These are phyloP conservation scores for Gossypium sturtianum DNA, from an alignment of 345 rosid species.

Conservation along the genomic window DNA sequence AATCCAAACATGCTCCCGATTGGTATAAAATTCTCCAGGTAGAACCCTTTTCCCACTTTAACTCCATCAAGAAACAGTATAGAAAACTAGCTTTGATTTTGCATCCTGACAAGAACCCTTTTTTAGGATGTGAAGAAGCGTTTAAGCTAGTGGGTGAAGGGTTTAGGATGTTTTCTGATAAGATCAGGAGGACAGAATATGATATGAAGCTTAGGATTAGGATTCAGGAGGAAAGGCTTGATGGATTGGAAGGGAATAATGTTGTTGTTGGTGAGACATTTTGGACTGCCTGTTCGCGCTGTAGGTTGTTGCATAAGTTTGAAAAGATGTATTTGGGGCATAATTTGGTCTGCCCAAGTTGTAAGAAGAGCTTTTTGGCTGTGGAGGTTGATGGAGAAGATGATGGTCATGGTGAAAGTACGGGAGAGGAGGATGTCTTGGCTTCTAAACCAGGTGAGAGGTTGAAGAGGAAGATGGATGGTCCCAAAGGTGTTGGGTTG, in stretches of 20 bases:
- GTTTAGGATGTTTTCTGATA: conserved; percentile 64
- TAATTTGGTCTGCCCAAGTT: conserved; percentile 64
- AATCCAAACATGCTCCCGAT: conserved; percentile 34
- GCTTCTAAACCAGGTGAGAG: conserved; percentile 20
- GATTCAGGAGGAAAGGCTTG: conserved; percentile 57
- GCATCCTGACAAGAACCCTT: conserved; percentile 78
- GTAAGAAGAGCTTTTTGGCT: conserved; percentile 68
- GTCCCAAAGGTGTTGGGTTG: conserved; percentile 8
- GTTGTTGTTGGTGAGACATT: conserved; percentile 32
- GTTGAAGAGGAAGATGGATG: conserved; percentile 18
- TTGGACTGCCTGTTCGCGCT: conserved; percentile 64
- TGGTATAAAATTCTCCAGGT: conserved; percentile 81
- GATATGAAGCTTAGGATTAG: conserved; percentile 64
- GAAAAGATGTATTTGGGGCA: conserved; percentile 70
- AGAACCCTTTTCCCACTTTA: conserved; percentile 73
- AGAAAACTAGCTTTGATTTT: conserved; percentile 61
- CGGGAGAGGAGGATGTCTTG: conserved; percentile 21
- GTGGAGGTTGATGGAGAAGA: conserved; percentile 40
- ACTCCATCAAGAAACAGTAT: conserved; percentile 60
- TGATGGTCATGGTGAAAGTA: conserved; percentile 13
- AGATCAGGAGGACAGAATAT: conserved; percentile 60
- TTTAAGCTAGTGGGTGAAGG: conserved; percentile 79
- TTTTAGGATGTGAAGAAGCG: conserved; percentile 71
- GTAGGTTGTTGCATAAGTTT: conserved; percentile 66
- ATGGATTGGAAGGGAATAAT: conserved; percentile 26